Evolutionary conservation across 2,329 filamentous ascomycete species (phyloP).

Genomic region (Curvularia verruculosa): DNA sequence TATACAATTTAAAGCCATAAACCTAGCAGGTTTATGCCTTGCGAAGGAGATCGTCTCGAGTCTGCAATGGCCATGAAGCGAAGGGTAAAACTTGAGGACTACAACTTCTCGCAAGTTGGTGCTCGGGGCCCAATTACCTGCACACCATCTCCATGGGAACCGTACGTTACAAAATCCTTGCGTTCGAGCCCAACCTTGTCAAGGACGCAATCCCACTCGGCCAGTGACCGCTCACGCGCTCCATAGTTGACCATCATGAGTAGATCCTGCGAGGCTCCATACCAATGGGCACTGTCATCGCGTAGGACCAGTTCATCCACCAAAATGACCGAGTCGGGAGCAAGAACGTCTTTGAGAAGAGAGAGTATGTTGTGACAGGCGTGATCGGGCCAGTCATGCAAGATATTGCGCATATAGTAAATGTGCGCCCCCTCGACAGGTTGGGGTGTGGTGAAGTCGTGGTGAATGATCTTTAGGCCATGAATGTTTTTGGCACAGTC

Average conservation of each 20-base stretch:
- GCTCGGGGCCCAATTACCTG: conserved; percentile 6
- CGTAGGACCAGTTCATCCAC: conserved; percentile 7
- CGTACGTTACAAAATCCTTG: conserved; percentile 9
- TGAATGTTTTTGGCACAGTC: conserved; percentile 8
- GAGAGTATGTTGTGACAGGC: conserved; percentile 6
- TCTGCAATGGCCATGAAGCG: background rate
- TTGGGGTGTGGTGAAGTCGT: conserved; percentile 9
- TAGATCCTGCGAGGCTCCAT: conserved; percentile 10
- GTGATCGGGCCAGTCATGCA: conserved; percentile 13
- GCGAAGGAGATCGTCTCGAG: too few species aligned
- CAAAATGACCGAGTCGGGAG: conserved; percentile 12
- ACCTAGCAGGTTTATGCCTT: too few species aligned
- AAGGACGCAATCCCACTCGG: conserved; percentile 11
- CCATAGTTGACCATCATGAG: conserved; percentile 16
- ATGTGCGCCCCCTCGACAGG: conserved; percentile 5
- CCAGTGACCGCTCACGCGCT: conserved; percentile 7
- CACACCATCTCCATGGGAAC: conserved; percentile 10
- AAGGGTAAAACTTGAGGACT: background rate
- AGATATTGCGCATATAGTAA: conserved; percentile 12
- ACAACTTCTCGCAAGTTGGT: conserved; percentile 1
- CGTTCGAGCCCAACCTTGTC: conserved; percentile 11
- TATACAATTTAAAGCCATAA: too few species aligned
- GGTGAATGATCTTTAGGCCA: conserved; percentile 5
- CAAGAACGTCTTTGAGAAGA: conserved; percentile 7
- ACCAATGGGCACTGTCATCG: conserved; percentile 10